phyloP scores from a whole-genome alignment of 441 rosid species.

The Macaranga tanarius region DNA sequence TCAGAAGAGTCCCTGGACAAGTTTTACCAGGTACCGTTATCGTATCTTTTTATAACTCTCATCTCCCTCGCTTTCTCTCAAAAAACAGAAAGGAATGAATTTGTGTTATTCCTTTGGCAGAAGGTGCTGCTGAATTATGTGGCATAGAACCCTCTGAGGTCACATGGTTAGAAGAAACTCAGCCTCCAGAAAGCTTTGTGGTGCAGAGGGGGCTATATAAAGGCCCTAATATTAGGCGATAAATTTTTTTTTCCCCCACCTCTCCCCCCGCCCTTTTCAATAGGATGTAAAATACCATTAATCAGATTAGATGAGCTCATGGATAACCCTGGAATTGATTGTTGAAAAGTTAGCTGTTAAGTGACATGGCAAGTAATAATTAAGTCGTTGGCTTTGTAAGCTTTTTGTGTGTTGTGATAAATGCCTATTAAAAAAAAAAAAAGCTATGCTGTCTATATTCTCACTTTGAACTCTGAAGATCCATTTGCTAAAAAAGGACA shows the following conservation, averaged over 20 bases:
- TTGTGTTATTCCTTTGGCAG: constrained; percentile 1
- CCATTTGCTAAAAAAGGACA: background rate
- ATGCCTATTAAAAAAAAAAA: background rate
- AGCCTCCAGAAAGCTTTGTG: constrained; percentile 42
- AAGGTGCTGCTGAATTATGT: constrained; percentile 28
- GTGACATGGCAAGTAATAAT: constrained; percentile 28
- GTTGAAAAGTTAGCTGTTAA: constrained; percentile 31
- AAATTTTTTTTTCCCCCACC: constrained; percentile 8
- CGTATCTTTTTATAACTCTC: background rate
- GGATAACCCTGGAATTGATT: constrained; percentile 23
- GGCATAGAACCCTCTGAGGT: constrained; percentile 31
- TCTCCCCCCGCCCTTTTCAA: background rate
- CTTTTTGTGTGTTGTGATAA: constrained; percentile 28
- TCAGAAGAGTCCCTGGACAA: constrained; percentile 26
- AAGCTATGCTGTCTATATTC: background rate
- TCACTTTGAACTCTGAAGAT: too few species aligned
- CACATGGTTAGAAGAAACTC: constrained; percentile 43
- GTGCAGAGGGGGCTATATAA: constrained; percentile 40
- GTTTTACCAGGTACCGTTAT: constrained; percentile 32
- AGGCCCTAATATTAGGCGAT: constrained; percentile 49
- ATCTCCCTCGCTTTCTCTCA: background rate
- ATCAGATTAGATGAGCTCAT: constrained; percentile 28
- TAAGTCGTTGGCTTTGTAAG: constrained; percentile 19
- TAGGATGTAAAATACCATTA: constrained; percentile 15
- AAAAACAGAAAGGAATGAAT: background rate